Evolutionary conservation across 164 flowering plant species (phyloP), one percentile per base, ranked within the genome.

Genomic region (Paratinospora sagittata): DNA sequence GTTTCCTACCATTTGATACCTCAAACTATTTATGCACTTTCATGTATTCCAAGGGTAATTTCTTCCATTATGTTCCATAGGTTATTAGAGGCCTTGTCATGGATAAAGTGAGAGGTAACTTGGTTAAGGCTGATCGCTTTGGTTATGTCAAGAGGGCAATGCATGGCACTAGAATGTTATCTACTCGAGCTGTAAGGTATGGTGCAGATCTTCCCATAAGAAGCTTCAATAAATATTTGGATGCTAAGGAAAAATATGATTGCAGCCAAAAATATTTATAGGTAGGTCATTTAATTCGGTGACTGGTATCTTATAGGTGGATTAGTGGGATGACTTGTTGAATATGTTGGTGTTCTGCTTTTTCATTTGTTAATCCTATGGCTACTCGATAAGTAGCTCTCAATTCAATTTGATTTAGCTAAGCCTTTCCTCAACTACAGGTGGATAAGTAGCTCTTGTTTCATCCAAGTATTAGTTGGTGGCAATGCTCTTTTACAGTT

Each of bases 71-170:
- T 41, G 70, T 61, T 36, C 45, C 70, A 37, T 81, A 93, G 98
- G 98, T 93, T 58, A 94, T 94, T 67, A 89, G 98, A 84, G 98
- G 98, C 73, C 96, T 94, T 55, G 89, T 94, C 72, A 88, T 94
- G 75, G 97, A 94, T 84, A 94, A 92, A 80, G 97, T 86, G 79
- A 88, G 82, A 74, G 98, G 98, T 37, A 94, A 94, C 68, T 80
- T 94, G 78, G 98, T 94, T 39, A 94, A 94, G 86, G 85, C 97
- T 36, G 98, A 94, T 82, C 89, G 97, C 49, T 94, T 94, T 89
- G 98, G 98, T 74, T 92, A 94, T 79, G 85, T 94, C 33, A 87
- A 91, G 80, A 87, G 97, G 76, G 98, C 97, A 72, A 92, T 94
- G 97, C 98, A 94, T 83, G 98, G 98, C 27, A 92, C 98, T 19